Conservation (phyloP, 495 filamentous ascomycete species). For the Xylaria cubensis region DNA sequence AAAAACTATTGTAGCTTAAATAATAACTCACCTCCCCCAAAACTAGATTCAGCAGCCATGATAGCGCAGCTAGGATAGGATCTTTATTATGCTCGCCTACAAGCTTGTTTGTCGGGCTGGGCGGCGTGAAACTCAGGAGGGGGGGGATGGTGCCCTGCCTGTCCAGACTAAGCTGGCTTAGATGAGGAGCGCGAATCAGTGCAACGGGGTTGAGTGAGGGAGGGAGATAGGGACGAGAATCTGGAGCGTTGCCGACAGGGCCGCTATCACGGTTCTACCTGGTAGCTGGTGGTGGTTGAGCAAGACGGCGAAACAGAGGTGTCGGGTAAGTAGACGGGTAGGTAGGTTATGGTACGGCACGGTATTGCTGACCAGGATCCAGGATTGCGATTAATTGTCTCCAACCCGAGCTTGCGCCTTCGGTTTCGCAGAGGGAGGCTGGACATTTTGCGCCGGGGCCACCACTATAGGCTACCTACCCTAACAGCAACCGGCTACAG, state of each 20-base stretch:
- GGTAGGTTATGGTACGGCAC: neutral
- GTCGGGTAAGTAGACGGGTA: neutral
- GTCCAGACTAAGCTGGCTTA: conserved; percentile 5
- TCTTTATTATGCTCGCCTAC: conserved; percentile 24
- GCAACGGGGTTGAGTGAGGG: neutral
- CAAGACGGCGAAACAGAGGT: neutral
- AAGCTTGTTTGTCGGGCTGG: conserved; percentile 35
- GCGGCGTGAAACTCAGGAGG: conserved; percentile 27
- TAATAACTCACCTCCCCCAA: conserved; percentile 41
- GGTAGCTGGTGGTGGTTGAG: conserved; percentile 5
- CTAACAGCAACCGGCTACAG: neutral
- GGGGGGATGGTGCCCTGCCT: conserved; percentile 22
- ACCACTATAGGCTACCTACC: neutral
- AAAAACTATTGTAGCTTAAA: neutral
- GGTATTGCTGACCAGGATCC: conserved; percentile 1
- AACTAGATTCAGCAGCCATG: conserved; percentile 42
- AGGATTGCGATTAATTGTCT: conserved; percentile 24
- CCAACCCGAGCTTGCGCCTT: conserved; percentile 27
- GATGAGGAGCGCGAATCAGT: conserved; percentile 2
- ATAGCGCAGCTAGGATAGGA: conserved; percentile 39
- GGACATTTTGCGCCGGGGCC: conserved; percentile 18
- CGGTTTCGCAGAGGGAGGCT: conserved; percentile 26
- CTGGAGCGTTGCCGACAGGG: conserved; percentile 8
- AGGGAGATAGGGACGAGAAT: neutral
- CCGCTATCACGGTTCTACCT: conserved; percentile 8